Evolutionary conservation across 352 stramenopile genomes (phyloP).

Genomic region (Saprolegnia parasitica): DNA sequence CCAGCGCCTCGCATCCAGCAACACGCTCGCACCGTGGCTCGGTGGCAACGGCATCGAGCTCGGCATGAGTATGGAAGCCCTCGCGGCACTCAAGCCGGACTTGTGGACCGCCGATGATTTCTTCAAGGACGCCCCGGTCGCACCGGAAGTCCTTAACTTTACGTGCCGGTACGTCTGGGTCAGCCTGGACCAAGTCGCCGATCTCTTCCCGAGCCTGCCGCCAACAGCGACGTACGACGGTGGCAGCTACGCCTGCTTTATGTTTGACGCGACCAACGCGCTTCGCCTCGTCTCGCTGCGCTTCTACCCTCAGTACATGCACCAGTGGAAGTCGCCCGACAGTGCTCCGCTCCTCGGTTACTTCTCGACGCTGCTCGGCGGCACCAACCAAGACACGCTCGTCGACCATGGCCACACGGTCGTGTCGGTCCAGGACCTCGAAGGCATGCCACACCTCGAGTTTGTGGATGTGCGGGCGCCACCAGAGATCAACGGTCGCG

Average conservation of each 20-base stretch:
- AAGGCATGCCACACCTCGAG: neutral
- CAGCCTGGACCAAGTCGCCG: neutral
- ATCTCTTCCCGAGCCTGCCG: neutral
- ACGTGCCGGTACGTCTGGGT: neutral
- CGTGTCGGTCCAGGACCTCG: neutral
- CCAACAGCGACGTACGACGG: neutral
- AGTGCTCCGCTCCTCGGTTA: neutral
- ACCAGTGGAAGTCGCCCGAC: neutral
- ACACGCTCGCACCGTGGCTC: neutral
- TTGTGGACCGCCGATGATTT: neutral
- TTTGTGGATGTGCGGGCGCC: neutral
- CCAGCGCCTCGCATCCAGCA: neutral
- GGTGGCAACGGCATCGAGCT: neutral
- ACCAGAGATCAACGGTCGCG: neutral
- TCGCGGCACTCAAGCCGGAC: neutral
- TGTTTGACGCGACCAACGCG: slow-evolving; percentile 3
- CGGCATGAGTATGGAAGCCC: neutral
- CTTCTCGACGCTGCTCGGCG: slow-evolving; percentile 3
- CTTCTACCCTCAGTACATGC: neutral
- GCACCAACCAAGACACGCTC: neutral
- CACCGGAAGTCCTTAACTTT: neutral
- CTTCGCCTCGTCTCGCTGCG: neutral
- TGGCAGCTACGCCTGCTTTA: neutral
- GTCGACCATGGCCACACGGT: neutral
- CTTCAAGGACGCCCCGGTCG: neutral